Evolutionary conservation across 169 alveolate species (phyloP), one percentile per base, ranked within the genome.

Genomic region (Besnoitia besnoiti): DNA sequence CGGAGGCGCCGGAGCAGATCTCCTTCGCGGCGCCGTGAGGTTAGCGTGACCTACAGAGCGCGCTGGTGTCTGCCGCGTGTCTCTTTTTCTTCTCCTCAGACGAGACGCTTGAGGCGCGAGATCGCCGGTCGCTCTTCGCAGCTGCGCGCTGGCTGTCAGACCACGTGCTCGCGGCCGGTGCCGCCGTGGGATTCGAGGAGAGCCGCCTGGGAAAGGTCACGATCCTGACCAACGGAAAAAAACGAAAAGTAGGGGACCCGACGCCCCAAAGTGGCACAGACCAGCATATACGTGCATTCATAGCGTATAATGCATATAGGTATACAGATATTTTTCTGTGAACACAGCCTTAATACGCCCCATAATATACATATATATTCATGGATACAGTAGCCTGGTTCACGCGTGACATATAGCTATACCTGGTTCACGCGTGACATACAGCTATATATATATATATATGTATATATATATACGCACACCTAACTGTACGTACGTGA

Each of bases 61-160:
- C n/a, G n/a, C n/a, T n/a, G 62, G 19, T 10, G 62, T 19, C 62
- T 50, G 62, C 62, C 30, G 62, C 30, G 19, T 19, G 62, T 14
- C 62, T 14, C 62, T 50, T 50, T 19, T 50, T 50, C 62, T 50
- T n/a, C 44, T 67, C 12, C 3, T 73, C 91, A n/a, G 89, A 85
- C 27, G 95, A 92, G 89, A 77, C 93, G 33, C 90, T 77, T 51
- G 90, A 92, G 51, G 95, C 73, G 49, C 50, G 91, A 24, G 90
- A 92, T 51, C 90, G 80, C 67, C 85, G 95, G 49, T 92, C 93
- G 47, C 76, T 92, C 79, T 91, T 89, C 27, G 80, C 77, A 14
- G 95, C 85, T 49, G 93, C 95, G 10, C 92, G 87, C 47, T 92
- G 95, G 95, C 85, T 33, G 14, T 35, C 39, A 21, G 47, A 67